Conservation (phyloP, 192 early-diverging fungal genomes). For the Coemansia sp. region DNA sequence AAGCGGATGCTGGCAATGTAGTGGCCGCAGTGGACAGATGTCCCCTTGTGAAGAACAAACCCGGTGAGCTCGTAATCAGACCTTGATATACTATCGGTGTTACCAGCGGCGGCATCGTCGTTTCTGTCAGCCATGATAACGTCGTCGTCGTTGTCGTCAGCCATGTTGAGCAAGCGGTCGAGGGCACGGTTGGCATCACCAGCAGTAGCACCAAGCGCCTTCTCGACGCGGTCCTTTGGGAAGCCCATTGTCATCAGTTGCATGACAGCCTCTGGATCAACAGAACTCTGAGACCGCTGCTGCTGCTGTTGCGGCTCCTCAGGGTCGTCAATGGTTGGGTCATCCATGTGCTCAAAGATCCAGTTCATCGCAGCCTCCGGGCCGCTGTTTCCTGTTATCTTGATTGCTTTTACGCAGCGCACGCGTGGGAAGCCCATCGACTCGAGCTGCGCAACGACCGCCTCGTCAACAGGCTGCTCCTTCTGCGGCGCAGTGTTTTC, state of each 20-base stretch:
- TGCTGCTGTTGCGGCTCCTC: conserved; percentile 17
- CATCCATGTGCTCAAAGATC: conserved; percentile 97
- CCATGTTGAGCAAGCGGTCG: conserved; percentile 91
- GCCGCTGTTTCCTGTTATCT: conserved; percentile 75
- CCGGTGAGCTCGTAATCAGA: conserved; percentile 59
- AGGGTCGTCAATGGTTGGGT: conserved; percentile 68
- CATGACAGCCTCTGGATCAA: conserved; percentile 60
- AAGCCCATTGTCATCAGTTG: conserved; percentile 94
- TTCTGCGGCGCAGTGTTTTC: conserved; percentile 21
- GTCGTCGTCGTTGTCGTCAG: conserved; percentile 60
- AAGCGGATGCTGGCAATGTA: conserved; percentile 85
- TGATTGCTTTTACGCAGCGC: conserved; percentile 79
- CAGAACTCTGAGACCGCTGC: conserved; percentile 7
- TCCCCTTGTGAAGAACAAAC: conserved; percentile 94
- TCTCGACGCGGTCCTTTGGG: conserved; percentile 69
- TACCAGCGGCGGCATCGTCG: not conserved
- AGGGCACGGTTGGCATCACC: conserved; percentile 88
- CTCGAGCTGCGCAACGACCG: conserved; percentile 74
- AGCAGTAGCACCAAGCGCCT: conserved; percentile 81
- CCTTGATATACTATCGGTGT: conserved; percentile 10
- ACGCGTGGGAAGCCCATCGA: conserved; percentile 91
- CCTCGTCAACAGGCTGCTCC: conserved; percentile 58
- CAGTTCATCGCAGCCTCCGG: conserved; percentile 89
- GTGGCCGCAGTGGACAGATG: conserved; percentile 94
- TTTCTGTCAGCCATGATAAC: not conserved